Conservation (phyloP, 2,329 filamentous ascomycete species). For the Catunica adiposa region DNA sequence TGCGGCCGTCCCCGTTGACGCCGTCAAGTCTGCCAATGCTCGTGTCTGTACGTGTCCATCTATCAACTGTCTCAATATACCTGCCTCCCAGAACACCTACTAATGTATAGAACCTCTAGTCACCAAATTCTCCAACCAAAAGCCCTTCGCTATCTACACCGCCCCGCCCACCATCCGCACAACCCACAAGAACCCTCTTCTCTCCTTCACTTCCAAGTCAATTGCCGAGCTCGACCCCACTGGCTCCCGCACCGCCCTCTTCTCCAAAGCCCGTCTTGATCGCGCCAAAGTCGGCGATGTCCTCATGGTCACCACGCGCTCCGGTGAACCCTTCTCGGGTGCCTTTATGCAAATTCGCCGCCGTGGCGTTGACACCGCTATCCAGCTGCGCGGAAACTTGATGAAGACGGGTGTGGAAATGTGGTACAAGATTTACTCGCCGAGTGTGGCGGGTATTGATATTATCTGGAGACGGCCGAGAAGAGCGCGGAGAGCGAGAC, state of each 20-base stretch:
- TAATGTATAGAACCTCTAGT: constrained; percentile 1
- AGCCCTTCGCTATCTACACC: constrained; percentile 17
- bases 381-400: constrained; percentile 72
- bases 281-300: constrained; percentile 76
- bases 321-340: constrained; percentile 74
- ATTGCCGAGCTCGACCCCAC: constrained; percentile 66
- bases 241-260: constrained; percentile 65
- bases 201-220: constrained; percentile 49
- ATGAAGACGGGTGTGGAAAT: constrained; percentile 84
- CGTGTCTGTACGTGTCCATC: constrained; percentile 19
- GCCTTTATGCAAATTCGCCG: constrained; percentile 76
- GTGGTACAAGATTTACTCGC: constrained; percentile 93
- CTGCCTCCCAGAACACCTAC: too few species aligned
- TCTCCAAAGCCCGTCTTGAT: constrained; percentile 61
- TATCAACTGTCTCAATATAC: too few species aligned
- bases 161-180: constrained; percentile 23
- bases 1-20: constrained; percentile 20
- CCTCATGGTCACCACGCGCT: constrained; percentile 67
- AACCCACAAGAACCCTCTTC: constrained; percentile 40
- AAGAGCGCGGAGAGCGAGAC: constrained; percentile 68
- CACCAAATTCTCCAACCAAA: constrained; percentile 14
- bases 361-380: constrained; percentile 74
- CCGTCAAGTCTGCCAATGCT: constrained; percentile 18
- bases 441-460: constrained; percentile 78
- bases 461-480: constrained; percentile 75